Percentiles rank a stretch among this genome's conserved stretches.
These are phyloP conservation scores for Epichloe hybrida DNA, from an alignment of 2,329 filamentous ascomycete species.

Conservation along the genomic window DNA sequence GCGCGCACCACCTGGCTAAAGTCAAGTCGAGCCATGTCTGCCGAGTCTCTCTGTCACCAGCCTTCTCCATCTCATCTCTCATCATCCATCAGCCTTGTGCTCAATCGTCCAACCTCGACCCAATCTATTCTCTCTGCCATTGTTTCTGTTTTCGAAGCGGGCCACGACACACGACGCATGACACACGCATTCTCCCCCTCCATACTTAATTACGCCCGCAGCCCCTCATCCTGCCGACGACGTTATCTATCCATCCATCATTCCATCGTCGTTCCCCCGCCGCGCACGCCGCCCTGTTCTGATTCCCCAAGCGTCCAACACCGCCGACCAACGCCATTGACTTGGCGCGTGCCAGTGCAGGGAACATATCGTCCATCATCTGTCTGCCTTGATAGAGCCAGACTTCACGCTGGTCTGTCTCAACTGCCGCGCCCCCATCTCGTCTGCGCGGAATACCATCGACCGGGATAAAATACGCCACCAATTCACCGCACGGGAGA, in stretches of 20 bases:
- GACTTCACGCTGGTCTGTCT: no score
- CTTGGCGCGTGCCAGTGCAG: no score
- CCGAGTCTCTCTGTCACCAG: neutral
- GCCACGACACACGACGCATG: neutral
- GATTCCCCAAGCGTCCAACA: neutral
- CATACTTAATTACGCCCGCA: neutral
- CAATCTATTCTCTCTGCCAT: neutral
- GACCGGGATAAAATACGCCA: neutral
- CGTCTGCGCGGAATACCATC: neutral
- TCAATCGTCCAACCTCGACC: neutral
- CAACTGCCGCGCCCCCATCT: no score
- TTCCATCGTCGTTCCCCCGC: neutral
- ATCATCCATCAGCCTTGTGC: neutral
- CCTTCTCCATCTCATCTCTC: neutral
- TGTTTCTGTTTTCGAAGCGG: neutral
- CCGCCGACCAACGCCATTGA: no score
- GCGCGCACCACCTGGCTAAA: no score
- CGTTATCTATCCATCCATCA: no score
- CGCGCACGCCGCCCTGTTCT: neutral
- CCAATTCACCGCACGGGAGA: neutral
- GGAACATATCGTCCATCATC: neutral
- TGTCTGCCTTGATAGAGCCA: neutral
- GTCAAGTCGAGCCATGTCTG: neutral
- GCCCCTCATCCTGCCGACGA: neutral
- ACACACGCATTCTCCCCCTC: neutral